Base-by-base conservation (phyloP, 441 rosid species). In the Brassica hybrid region DNA sequence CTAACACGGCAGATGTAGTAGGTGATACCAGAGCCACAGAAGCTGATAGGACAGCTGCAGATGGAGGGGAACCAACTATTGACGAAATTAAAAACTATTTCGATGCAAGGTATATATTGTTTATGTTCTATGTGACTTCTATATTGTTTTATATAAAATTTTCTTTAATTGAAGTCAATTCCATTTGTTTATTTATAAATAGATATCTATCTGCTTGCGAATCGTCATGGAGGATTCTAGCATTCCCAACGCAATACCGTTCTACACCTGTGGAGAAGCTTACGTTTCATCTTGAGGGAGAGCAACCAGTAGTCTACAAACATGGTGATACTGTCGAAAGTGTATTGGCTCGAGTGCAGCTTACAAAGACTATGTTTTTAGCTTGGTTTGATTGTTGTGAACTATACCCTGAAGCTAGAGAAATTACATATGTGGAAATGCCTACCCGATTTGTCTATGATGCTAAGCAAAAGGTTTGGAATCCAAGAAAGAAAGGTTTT, bases 301-400 rank as follows among this genome's bases (percentile, higher is more conserved):
- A 59, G 1, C 25, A 59, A 10, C 6, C n/a, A 5, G 16, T 59
- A 1, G 6, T 59, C 1, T 59, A 10, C 63, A 59, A 12, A 5
- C 14, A 21, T 10, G 63, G 63, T 4, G 63, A 58, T 23, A 4
- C 32, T 1, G 32, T 58, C 2, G 14, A 21, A 0, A 23, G 14
- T 23, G 63, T 21, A 0, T 21, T 58, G 7, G 12, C 63, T 4
- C 63, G 63, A 0, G 32, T 2, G 6, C 3, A 23, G 11, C 6
- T 21, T 5, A 9, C 7, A 2, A 58, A 11, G 32, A 21, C 63
- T 4, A 58, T 58, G 63, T 58, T 58, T n/a, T 23, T 58, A 21
- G 63, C 63, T 58, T 58, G 63, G 63, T 58, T 58, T 58, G 63
- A 58, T 11, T 58, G 32, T 5, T 58, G 32, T 23, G 14, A 4